Evolutionary conservation across 495 filamentous ascomycete genomes (phyloP).

Genomic region (Penicillium parvum): DNA sequence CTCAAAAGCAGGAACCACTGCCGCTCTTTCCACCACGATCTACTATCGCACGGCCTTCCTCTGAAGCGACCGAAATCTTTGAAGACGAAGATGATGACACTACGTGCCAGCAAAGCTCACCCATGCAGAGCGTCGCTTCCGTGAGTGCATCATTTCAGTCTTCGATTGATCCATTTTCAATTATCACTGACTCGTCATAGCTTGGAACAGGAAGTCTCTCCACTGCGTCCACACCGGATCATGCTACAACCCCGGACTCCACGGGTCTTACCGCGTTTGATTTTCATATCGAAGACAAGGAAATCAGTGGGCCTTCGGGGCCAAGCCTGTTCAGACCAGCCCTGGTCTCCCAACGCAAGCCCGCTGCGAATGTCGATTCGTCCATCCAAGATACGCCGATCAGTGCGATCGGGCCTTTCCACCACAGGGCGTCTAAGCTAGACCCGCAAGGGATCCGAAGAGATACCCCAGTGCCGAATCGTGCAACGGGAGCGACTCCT

Average conservation of each 20-base stretch:
- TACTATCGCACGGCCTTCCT: constrained; percentile 20
- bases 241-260: constrained; percentile 13
- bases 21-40: constrained; percentile 4
- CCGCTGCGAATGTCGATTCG: background rate
- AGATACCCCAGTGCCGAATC: constrained; percentile 12
- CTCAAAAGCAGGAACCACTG: constrained; percentile 5
- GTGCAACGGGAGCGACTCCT: too few species aligned
- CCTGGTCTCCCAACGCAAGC: background rate
- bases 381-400: constrained; percentile 1
- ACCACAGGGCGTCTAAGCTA: constrained; percentile 27
- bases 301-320: constrained; percentile 61
- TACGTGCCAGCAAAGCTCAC: too few species aligned
- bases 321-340: constrained; percentile 34
- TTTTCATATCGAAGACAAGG: constrained; percentile 38
- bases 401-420: constrained; percentile 19
- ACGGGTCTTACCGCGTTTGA: constrained; percentile 28
- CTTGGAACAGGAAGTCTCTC: constrained; percentile 14
- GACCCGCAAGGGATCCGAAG: constrained; percentile 9
- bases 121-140: constrained; percentile 17
- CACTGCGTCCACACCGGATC: constrained; percentile 12
- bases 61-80: constrained; percentile 65
- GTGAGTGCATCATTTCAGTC: constrained; percentile 8
- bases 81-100: constrained; percentile 56
- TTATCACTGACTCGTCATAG: background rate
- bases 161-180: background rate